Conservation (phyloP, 2,329 filamentous ascomycete genomes). For the Lasiodiplodia sp. region DNA sequence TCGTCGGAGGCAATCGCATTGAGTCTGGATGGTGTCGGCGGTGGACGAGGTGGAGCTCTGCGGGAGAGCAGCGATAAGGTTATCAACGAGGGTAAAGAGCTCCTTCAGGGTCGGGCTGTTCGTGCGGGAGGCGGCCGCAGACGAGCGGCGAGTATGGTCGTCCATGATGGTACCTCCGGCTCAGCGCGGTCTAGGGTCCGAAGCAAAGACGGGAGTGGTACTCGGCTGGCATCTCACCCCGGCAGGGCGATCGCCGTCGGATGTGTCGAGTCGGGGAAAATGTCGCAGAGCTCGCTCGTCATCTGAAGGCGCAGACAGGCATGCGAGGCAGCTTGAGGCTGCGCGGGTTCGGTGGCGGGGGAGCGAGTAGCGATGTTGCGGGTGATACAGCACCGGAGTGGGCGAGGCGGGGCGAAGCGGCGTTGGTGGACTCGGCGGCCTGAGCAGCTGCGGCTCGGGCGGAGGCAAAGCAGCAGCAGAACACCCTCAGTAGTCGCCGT, state of each 20-base stretch:
- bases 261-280: slow-evolving; percentile 16
- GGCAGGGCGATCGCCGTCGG: slow-evolving; percentile 25
- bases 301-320: slow-evolving; percentile 25
- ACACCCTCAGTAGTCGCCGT: slow-evolving; percentile 19
- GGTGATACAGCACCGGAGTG: slow-evolving; percentile 23
- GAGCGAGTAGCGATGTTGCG: slow-evolving; percentile 17
- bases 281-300: slow-evolving; percentile 12
- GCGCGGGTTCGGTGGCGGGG: slow-evolving; percentile 7
- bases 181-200: slow-evolving; percentile 37
- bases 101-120: slow-evolving; percentile 47
- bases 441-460: slow-evolving; percentile 7
- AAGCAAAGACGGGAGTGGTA: slow-evolving; percentile 35
- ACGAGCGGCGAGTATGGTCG: slow-evolving; percentile 44
- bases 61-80: slow-evolving; percentile 41
- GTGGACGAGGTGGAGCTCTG: slow-evolving; percentile 41
- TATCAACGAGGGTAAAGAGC: slow-evolving; percentile 47
- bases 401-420: slow-evolving; percentile 26
- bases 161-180: slow-evolving; percentile 44
- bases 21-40: slow-evolving; percentile 43
- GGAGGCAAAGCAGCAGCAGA: neutral
- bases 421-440: slow-evolving; percentile 19
- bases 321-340: slow-evolving; percentile 10
- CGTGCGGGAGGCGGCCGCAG: slow-evolving; percentile 49
- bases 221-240: slow-evolving; percentile 35
- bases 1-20: slow-evolving; percentile 64